These are phyloP conservation scores for Sporobolomyces pararoseus DNA, from an alignment of 768 basidiomycete species.

Conservation along the genomic window DNA sequence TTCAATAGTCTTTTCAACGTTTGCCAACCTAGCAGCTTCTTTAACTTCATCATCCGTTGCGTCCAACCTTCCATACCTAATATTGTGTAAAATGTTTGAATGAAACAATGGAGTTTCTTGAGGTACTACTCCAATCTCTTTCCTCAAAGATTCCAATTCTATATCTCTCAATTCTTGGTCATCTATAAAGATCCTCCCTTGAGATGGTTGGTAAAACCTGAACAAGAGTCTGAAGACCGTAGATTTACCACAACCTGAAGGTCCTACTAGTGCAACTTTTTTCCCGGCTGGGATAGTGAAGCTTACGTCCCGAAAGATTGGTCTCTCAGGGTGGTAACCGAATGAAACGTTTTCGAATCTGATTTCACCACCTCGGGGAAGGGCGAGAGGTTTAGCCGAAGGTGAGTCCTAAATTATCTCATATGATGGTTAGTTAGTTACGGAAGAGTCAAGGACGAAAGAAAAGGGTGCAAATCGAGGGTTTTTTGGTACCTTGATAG, in stretches of 20 bases:
- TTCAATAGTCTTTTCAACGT: conserved; percentile 75
- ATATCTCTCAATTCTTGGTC: conserved; percentile 77
- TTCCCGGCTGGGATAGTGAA: conserved; percentile 93
- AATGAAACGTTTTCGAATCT: conserved; percentile 88
- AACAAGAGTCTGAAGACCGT: conserved; percentile 91
- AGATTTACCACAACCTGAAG: conserved; percentile 95
- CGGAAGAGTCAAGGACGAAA: not conserved
- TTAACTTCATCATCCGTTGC: conserved; percentile 86
- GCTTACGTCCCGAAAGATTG: conserved; percentile 79
- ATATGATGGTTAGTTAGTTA: not conserved
- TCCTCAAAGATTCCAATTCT: conserved; percentile 67
- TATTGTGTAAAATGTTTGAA: conserved; percentile 88
- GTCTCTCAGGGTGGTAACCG: conserved; percentile 83
- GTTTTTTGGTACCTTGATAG: conserved; percentile 53
- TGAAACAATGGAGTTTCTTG: conserved; percentile 98
- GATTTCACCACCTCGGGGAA: conserved; percentile 76
- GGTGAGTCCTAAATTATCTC: conserved; percentile 60
- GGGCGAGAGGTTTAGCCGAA: conserved; percentile 61
- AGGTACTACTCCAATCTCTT: conserved; percentile 84
- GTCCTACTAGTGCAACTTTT: conserved; percentile 94
- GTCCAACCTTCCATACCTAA: conserved; percentile 81
- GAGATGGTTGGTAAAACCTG: conserved; percentile 82
- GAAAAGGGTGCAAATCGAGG: not conserved
- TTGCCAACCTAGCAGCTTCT: conserved; percentile 77
- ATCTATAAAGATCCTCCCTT: conserved; percentile 74